phyloP scores from a whole-genome alignment of 139 green algal species.

The Pleodorina starrii region DNA sequence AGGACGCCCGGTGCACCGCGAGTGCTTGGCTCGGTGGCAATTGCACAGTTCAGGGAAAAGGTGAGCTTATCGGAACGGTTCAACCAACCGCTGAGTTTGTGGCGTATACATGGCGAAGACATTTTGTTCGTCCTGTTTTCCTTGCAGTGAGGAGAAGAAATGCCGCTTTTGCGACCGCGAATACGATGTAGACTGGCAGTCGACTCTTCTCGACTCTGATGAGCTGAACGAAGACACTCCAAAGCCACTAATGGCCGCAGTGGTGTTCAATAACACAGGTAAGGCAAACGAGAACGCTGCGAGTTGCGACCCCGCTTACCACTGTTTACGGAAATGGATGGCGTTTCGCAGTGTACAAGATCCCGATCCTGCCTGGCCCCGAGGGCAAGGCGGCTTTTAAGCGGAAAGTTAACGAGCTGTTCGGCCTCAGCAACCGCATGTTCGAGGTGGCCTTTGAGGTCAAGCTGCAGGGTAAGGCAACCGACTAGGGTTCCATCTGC shows the following conservation, averaged over 20 bases:
- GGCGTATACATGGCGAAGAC: background rate
- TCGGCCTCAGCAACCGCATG: background rate
- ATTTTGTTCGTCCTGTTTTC: background rate
- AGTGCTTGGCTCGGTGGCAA: conserved; percentile 38
- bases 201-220: background rate
- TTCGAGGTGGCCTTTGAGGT: conserved; percentile 37
- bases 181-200: conserved; percentile 4
- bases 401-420: conserved; percentile 41
- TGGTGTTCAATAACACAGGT: conserved; percentile 40
- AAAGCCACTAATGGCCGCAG: conserved; percentile 13
- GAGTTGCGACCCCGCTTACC: too few species aligned
- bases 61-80: background rate
- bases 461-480: conserved; percentile 14
- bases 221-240: background rate
- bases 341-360: conserved; percentile 12
- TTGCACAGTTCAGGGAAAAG: conserved; percentile 12
- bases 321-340: background rate
- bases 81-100: background rate
- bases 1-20: background rate
- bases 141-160: conserved; percentile 5
- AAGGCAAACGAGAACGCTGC: too few species aligned
- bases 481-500: conserved; percentile 18
- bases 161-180: conserved; percentile 40
- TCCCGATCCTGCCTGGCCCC: conserved; percentile 35
- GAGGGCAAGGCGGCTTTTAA: conserved; percentile 44